These are phyloP conservation scores for Tagetes patula DNA, from an alignment of 129 eudicot species.

Conservation along the genomic window DNA sequence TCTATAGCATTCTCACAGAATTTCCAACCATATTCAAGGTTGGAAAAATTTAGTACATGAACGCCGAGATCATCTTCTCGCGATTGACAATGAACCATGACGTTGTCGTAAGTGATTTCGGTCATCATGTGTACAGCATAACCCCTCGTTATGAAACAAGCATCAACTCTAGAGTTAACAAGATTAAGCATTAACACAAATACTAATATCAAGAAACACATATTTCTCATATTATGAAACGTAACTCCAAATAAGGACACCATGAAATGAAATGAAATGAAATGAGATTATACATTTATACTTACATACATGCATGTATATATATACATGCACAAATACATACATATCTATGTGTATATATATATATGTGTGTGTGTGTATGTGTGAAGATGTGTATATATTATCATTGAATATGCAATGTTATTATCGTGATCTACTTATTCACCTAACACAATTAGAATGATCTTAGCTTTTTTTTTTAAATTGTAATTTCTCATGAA, in stretches of 20 bases:
- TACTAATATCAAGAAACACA: neutral
- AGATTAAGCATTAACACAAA: neutral
- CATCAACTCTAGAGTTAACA: neutral
- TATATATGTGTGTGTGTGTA: neutral
- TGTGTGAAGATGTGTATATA: slow-evolving; percentile 2
- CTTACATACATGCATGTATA: neutral
- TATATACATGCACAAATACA: too few species aligned
- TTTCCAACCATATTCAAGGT: slow-evolving; percentile 28
- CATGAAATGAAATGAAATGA: neutral
- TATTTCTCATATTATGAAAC: slow-evolving; percentile 14
- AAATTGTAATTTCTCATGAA: neutral
- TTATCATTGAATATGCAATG: neutral
- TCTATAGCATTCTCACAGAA: slow-evolving; percentile 18
- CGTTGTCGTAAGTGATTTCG: slow-evolving; percentile 22
- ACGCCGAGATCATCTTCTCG: slow-evolving; percentile 28
- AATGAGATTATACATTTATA: neutral
- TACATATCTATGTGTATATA: neutral
- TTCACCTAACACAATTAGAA: slow-evolving; percentile 1
- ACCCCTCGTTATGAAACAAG: slow-evolving; percentile 16
- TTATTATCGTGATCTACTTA: slow-evolving; percentile 7
- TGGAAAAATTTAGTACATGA: slow-evolving; percentile 25
- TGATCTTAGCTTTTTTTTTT: neutral
- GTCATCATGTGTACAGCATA: slow-evolving; percentile 25
- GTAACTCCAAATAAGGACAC: neutral
- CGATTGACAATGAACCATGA: slow-evolving; percentile 33